Conservation (phyloP, 1,139 yeast genomes). For the Suhomyces bolitotheri region DNA sequence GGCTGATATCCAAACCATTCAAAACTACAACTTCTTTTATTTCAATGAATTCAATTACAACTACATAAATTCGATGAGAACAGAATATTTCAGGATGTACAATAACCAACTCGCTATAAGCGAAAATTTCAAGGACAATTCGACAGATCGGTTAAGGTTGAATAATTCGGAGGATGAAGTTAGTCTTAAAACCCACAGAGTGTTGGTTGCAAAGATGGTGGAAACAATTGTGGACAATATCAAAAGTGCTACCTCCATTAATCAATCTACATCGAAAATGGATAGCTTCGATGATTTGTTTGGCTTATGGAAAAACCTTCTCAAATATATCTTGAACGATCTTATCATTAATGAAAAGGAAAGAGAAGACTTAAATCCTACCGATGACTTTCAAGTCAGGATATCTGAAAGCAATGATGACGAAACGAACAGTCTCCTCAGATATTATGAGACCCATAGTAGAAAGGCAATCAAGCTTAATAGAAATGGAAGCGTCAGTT, state of each 20-base stretch:
- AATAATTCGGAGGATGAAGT: not conserved
- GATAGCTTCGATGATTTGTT: slow-evolving; percentile 14
- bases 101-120: slow-evolving; percentile 10
- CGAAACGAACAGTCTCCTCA: slow-evolving; percentile 6
- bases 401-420: slow-evolving; percentile 3
- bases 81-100: slow-evolving; percentile 22
- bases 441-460: slow-evolving; percentile 4
- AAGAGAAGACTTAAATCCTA: not conserved
- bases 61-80: slow-evolving; percentile 26
- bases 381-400: not conserved
- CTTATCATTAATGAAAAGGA: slow-evolving; percentile 11
- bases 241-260: slow-evolving; percentile 10
- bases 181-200: slow-evolving; percentile 9
- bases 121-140: slow-evolving; percentile 1
- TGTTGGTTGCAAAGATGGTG: slow-evolving; percentile 17
- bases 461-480: slow-evolving; percentile 1
- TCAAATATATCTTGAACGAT: slow-evolving; percentile 19
- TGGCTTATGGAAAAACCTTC: slow-evolving; percentile 22
- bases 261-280: slow-evolving; percentile 4
- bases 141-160: not conserved
- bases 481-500: slow-evolving; percentile 13
- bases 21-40: slow-evolving; percentile 24
- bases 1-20: slow-evolving; percentile 22
- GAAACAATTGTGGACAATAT: slow-evolving; percentile 20
- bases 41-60: slow-evolving; percentile 29